A percentile compares a stretch with the other conserved stretches of the same genome.
These are phyloP conservation scores for Talaromyces nanjingensis DNA, from an alignment of 495 filamentous ascomycete species.

Conservation along the genomic window DNA sequence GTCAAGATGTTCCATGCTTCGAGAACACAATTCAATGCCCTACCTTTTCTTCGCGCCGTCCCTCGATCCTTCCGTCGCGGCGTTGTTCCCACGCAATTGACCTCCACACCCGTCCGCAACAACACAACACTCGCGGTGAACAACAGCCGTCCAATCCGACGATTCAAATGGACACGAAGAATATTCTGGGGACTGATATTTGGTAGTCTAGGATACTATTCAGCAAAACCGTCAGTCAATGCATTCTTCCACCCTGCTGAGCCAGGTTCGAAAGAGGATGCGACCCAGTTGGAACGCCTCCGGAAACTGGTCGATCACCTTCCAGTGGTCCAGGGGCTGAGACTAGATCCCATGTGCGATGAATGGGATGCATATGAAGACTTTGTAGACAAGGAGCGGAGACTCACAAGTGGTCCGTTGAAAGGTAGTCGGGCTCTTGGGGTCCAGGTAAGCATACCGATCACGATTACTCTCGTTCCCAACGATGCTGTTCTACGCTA, in stretches of 20 bases:
- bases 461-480: not conserved
- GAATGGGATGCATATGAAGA: constrained; percentile 50
- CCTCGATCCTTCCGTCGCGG: constrained; percentile 4
- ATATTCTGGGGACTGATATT: constrained; percentile 31
- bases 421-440: constrained; percentile 32
- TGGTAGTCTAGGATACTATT: constrained; percentile 23
- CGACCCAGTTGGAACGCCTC: constrained; percentile 17
- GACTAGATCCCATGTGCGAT: constrained; percentile 43
- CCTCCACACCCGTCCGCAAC: constrained; percentile 12
- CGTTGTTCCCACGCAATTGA: constrained; percentile 4
- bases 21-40: not conserved
- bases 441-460: constrained; percentile 28
- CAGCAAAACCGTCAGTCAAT: constrained; percentile 19
- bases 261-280: constrained; percentile 30
- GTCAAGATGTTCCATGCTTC: not conserved
- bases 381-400: constrained; percentile 27
- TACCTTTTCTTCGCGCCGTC: not conserved
- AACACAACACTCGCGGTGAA: constrained; percentile 18
- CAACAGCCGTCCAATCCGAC: constrained; percentile 11
- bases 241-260: constrained; percentile 21
- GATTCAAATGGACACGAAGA: constrained; percentile 33
- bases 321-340: constrained; percentile 47
- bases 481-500: constrained; percentile 14
- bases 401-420: constrained; percentile 35
- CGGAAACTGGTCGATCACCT: constrained; percentile 28